Percentiles rank a stretch among this genome's conserved stretches.
phyloP scores from a whole-genome alignment of 2,329 filamentous ascomycete genomes.

The Verticillium nonalfalfae region DNA sequence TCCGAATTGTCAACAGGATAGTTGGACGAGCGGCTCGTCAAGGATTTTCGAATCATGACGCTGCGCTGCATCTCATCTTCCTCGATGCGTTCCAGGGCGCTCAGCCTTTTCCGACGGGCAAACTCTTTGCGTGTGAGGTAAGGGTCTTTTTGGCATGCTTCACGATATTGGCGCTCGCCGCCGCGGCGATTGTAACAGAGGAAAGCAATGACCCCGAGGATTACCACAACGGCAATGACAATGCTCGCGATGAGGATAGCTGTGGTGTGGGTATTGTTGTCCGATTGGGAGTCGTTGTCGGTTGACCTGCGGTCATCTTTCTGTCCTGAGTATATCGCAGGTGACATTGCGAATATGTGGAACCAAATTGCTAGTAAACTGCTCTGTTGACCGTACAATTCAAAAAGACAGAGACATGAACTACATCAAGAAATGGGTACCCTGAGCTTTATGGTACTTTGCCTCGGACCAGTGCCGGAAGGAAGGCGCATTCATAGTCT shows the following conservation, averaged over 20 bases:
- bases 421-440: background rate
- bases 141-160: slow-evolving; percentile 16
- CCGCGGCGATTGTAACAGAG: slow-evolving; percentile 13
- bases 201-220: slow-evolving; percentile 15
- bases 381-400: background rate
- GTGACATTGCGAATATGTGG: background rate
- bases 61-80: slow-evolving; percentile 30
- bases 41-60: slow-evolving; percentile 36
- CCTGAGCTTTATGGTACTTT: background rate
- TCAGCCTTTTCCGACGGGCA: slow-evolving; percentile 18
- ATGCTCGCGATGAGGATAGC: slow-evolving; percentile 14
- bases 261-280: too few relatives aligned
- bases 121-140: slow-evolving; percentile 17
- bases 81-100: slow-evolving; percentile 14
- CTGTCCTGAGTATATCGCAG: background rate
- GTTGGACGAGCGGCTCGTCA: slow-evolving; percentile 15
- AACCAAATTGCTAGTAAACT: background rate
- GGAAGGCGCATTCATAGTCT: background rate
- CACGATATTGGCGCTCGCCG: slow-evolving; percentile 14
- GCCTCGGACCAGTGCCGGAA: background rate
- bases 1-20: background rate
- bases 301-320: background rate
- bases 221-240: slow-evolving; percentile 15
- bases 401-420: background rate
- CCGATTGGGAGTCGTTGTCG: background rate